Base-by-base conservation (phyloP, 441 rosid genomes). In the Isatis lusitanica region DNA sequence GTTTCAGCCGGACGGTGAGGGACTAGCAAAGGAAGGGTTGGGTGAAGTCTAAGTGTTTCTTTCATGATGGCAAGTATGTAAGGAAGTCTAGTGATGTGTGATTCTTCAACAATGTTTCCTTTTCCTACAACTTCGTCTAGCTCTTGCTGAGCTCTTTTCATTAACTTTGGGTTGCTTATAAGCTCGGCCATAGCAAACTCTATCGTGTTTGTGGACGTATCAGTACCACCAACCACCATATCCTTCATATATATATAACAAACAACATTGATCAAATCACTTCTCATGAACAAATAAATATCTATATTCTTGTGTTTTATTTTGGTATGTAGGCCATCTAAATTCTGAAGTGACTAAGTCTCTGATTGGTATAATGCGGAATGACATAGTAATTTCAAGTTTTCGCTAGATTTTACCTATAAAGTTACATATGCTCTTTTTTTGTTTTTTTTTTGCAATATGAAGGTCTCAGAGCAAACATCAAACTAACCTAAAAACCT, bases 141-240 rank as follows among this genome's bases (percentile, higher is more conserved):
- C 69, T 86, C 88, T 53, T 79, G 69, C 42, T 82, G 87, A 0
- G 76, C 77, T 60, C 47, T 80, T 24, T 24, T 68, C 64, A 82
- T 58, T 0, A 79, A 55, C 16, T 77, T 61, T 0, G 84, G 86
- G 0, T 82, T 80, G 68, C 60, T 85, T 39, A 83, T 61, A 7
- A 86, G 42, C 53, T 83, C 84, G 0, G 86, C 85, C 78, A 86
- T 66, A 1, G 80, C 80, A 36, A 84, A 84, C 63, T 83, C 85
- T 10, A 73, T 64, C 7, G 85, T 65, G 70, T 78, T 82, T 0
- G 87, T 70, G 0, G 83, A 66, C 58, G 87, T 77, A 17, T 86
- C 87, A 0, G 81, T 78, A 0, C 90, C 90, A 11, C 78, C 87
- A 47, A 86, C 70, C 51, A 84, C 85, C 85, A 84, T 78, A 74